A percentile compares a stretch with the other conserved stretches of the same genome.
Conservation (phyloP, 108 stramenopile species). For the Pseudonitzschia multiseries region DNA sequence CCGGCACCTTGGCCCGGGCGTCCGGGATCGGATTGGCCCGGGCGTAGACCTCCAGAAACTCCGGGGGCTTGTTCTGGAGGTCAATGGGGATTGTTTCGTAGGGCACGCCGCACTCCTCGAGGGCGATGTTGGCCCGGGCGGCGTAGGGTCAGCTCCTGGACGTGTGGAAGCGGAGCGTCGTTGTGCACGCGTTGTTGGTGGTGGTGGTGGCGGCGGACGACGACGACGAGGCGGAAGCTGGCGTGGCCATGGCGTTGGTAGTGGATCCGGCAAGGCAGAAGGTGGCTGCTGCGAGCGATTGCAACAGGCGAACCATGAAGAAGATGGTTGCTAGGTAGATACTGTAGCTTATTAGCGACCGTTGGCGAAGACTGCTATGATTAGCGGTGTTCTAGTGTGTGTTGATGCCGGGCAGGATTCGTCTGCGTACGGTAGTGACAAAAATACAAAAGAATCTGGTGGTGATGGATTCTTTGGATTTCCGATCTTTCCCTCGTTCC, state of each 20-base stretch:
- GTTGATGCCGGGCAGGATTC: too few relatives aligned
- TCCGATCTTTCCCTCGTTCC: too few relatives aligned
- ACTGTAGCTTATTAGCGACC: too few relatives aligned
- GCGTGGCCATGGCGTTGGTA: background rate
- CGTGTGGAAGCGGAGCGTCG: conserved; percentile 8
- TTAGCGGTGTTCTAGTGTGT: too few relatives aligned
- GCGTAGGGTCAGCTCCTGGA: conserved; percentile 30
- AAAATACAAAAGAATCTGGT: too few relatives aligned
- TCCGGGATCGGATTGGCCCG: conserved; percentile 27
- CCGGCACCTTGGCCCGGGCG: conserved; percentile 23
- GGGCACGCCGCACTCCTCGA: conserved; percentile 15
- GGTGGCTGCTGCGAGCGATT: background rate
- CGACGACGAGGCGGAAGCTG: too few relatives aligned
- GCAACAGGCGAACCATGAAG: background rate
- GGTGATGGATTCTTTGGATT: too few relatives aligned
- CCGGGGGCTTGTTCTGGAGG: conserved; percentile 20
- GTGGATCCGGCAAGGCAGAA: background rate
- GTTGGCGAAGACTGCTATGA: too few relatives aligned
- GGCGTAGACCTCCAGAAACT: conserved; percentile 20
- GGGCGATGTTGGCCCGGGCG: conserved; percentile 17
- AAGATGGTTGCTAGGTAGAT: too few relatives aligned
- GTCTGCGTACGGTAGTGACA: too few relatives aligned
- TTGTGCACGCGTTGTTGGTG: background rate
- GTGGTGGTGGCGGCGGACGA: background rate
- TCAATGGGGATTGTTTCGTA: conserved; percentile 22